These are phyloP conservation scores for Gypsophila paniculata DNA, from an alignment of 179 eudicot genomes.

Conservation along the genomic window DNA sequence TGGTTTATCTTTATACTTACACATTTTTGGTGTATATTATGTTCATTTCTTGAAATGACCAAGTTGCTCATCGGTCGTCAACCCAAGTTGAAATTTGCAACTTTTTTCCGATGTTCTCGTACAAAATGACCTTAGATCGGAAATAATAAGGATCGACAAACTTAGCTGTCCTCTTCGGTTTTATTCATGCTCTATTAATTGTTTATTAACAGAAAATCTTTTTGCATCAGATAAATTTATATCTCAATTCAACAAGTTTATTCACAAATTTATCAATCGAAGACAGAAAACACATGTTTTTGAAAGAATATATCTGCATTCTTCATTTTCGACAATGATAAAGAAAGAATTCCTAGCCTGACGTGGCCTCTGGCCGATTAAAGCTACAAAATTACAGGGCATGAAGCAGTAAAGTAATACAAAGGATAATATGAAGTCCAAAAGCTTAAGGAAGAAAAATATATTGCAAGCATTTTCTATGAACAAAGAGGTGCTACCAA, in stretches of 20 bases:
- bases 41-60: not conserved
- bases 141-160: too few relatives aligned
- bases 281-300: too few relatives aligned
- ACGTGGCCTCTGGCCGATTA: slow-evolving; percentile 6
- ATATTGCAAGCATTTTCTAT: slow-evolving; percentile 20
- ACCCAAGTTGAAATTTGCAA: too few relatives aligned
- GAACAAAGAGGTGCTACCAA: slow-evolving; percentile 25
- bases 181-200: too few relatives aligned
- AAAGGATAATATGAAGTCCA: not conserved
- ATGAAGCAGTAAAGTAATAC: slow-evolving; percentile 11
- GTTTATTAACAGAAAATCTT: too few relatives aligned
- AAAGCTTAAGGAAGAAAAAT: not conserved
- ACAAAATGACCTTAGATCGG: too few relatives aligned
- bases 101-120: too few relatives aligned
- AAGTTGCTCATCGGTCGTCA: not conserved
- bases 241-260: too few relatives aligned
- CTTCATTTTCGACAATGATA: slow-evolving; percentile 13
- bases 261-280: too few relatives aligned
- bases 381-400: slow-evolving; percentile 27
- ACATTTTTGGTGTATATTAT: not conserved
- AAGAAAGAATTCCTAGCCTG: slow-evolving; percentile 18
- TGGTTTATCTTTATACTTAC: too few relatives aligned
- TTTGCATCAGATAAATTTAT: too few relatives aligned
- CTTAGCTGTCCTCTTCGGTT: too few relatives aligned
- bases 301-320: slow-evolving; percentile 15